Base-by-base conservation (phyloP, 2,329 filamentous ascomycete species). In the Botryotinia calthae region DNA sequence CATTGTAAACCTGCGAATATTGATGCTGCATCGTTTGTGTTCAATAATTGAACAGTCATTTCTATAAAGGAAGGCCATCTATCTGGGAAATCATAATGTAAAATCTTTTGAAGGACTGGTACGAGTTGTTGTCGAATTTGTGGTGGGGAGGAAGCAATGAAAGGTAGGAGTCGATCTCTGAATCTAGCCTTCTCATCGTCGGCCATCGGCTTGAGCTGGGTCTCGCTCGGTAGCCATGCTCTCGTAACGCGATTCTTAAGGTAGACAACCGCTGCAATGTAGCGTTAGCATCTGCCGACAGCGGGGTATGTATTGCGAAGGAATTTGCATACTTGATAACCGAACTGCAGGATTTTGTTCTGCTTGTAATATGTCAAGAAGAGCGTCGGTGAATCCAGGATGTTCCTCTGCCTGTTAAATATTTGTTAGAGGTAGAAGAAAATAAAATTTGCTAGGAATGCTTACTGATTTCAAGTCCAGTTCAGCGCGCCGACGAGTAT, bases 171-270 rank as follows among this genome's bases (percentile, higher is more conserved):
- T 75, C 95, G 93, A 79, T 95, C 91, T 82, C 95, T 90, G 81
- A 98, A 94, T 77, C 92, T 89, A 72, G 89, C 86, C 85, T 98
- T 98, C 83, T 98, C 96, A 74, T 93, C 90, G 81, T 98, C 95
- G 78, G 92, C 87, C 83, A 97, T 96, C 78, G 91, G 85, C 78
- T 89, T 90, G 79, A 89, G 87, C 69, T 78, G 75, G 75, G 90
- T 88, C 77, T 97, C 93, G 80, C 87, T 87, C 75, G 89, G 90
- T 72, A 91, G 88, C 96, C 96, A 99, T 79, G 93, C 94, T 81
- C 95, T 92, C 82, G 93, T 95, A 82, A 98, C 92, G 81, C 95
- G 92, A 85, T 99, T 98, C 86, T 99, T 99, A 82, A 98, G 90
- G 84, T 98, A 99, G 79, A 99, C 93, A 81, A 95, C 95, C 80